These are phyloP conservation scores for Agrocybe pediades DNA, from an alignment of 768 basidiomycete genomes.

Conservation along the genomic window DNA sequence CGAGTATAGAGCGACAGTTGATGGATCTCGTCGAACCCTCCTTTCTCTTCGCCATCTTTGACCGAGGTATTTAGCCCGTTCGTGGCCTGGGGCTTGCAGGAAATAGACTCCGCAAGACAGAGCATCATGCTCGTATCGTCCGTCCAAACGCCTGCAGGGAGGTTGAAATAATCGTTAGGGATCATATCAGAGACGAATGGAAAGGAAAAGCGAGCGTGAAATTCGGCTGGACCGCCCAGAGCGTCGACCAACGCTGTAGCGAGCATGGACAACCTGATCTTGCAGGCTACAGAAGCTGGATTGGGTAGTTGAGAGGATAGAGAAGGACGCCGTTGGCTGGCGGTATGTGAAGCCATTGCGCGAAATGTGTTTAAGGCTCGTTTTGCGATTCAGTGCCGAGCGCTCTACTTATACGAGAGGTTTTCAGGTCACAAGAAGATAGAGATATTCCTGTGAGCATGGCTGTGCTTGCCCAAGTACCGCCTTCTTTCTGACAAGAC, in stretches of 20 bases:
- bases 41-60: constrained; percentile 2
- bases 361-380: too few species aligned
- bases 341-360: too few species aligned
- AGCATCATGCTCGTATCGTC: constrained; percentile 52
- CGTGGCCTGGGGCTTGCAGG: constrained; percentile 16
- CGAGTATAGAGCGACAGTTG: constrained; percentile 35
- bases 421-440: too few species aligned
- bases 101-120: constrained; percentile 42
- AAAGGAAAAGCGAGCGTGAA: constrained; percentile 39
- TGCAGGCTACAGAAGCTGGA: constrained; percentile 30
- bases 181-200: constrained; percentile 35
- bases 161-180: constrained; percentile 38
- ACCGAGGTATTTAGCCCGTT: background rate
- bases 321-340: too few species aligned
- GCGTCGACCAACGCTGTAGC: constrained; percentile 46
- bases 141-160: constrained; percentile 44
- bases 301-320: constrained; percentile 29
- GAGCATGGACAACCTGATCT: constrained; percentile 40
- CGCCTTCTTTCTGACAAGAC: too few species aligned
- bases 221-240: constrained; percentile 46
- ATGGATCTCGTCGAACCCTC: constrained; percentile 35
- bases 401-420: too few species aligned
- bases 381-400: too few species aligned
- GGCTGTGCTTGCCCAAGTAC: too few species aligned
- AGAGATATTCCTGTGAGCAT: too few species aligned